A percentile compares a stretch with the other conserved stretches of the same genome.
These are phyloP conservation scores for Xenoacremonium recifei DNA, from an alignment of 2,329 filamentous ascomycete genomes.

Conservation along the genomic window DNA sequence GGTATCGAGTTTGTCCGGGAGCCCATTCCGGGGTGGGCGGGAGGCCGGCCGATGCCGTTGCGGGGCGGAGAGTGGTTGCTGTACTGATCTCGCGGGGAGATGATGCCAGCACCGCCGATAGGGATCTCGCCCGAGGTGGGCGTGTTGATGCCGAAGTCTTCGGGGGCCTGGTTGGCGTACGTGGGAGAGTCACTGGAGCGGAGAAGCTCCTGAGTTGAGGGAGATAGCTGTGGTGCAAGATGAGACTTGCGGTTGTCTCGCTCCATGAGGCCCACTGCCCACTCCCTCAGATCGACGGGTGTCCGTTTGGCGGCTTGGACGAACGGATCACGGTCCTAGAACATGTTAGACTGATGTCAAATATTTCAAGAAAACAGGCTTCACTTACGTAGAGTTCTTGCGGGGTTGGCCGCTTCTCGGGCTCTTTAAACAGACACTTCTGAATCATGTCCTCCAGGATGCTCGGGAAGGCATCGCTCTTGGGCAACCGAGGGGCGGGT, in stretches of 20 bases:
- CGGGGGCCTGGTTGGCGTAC: constrained; percentile 33
- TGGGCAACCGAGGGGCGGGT: constrained; percentile 86
- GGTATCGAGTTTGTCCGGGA: constrained; percentile 54
- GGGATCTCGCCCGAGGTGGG: constrained; percentile 74
- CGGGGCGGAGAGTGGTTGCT: constrained; percentile 51
- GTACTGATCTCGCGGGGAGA: constrained; percentile 52
- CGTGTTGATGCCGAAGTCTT: constrained; percentile 51
- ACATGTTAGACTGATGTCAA: constrained; percentile 9
- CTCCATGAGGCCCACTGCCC: constrained; percentile 93
- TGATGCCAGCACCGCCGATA: constrained; percentile 55
- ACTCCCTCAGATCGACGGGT: constrained; percentile 88
- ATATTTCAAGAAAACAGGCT: too few relatives aligned
- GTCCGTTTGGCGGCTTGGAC: constrained; percentile 95
- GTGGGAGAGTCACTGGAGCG: constrained; percentile 62
- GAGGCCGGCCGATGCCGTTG: constrained; percentile 46
- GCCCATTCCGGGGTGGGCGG: constrained; percentile 51
- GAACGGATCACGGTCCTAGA: constrained; percentile 86
- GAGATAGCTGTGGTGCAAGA: constrained; percentile 75
- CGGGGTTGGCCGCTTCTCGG: constrained; percentile 85
- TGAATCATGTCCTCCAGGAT: constrained; percentile 97
- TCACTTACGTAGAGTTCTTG: constrained; percentile 82
- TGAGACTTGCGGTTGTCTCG: constrained; percentile 94
- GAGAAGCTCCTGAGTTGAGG: constrained; percentile 74
- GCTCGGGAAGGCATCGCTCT: constrained; percentile 94
- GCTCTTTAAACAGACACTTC: constrained; percentile 88